Evolutionary conservation across 306 rosid genomes (phyloP).

Genomic region (Begonia loranthoides): DNA sequence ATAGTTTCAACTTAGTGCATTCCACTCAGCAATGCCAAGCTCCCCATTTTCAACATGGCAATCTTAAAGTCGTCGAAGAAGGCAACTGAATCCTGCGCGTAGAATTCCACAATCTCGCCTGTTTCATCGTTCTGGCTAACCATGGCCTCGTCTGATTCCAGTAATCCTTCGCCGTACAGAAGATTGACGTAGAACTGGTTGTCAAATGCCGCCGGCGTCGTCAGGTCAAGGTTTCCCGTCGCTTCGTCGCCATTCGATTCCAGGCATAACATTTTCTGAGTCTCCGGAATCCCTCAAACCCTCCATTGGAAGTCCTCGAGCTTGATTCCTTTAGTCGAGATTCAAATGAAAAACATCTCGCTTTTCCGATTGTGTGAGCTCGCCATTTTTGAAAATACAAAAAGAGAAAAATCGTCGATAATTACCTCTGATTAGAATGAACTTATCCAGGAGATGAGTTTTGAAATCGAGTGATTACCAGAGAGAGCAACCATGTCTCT

Average conservation of each 20-base stretch:
- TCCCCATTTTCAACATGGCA: slow-evolving; percentile 72
- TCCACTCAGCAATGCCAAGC: slow-evolving; percentile 24
- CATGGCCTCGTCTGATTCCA: slow-evolving; percentile 59
- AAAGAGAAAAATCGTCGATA: too few relatives aligned
- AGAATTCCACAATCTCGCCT: slow-evolving; percentile 36
- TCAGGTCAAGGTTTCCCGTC: slow-evolving; percentile 50
- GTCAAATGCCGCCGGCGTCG: slow-evolving; percentile 65
- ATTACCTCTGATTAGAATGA: too few relatives aligned
- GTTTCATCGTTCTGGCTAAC: slow-evolving; percentile 33
- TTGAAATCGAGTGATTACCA: slow-evolving; percentile 19
- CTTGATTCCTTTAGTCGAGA: slow-evolving; percentile 32
- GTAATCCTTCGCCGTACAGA: slow-evolving; percentile 63
- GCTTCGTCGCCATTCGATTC: slow-evolving; percentile 14
- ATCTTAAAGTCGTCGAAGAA: slow-evolving; percentile 57
- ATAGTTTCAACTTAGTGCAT: too few relatives aligned
- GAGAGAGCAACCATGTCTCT: slow-evolving; percentile 76
- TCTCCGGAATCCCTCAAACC: slow-evolving; percentile 37
- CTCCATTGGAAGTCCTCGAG: slow-evolving; percentile 6
- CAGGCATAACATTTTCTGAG: slow-evolving; percentile 49
- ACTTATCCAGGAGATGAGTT: too few relatives aligned
- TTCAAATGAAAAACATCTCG: slow-evolving; percentile 57
- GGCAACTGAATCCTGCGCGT: slow-evolving; percentile 26
- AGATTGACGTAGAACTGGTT: slow-evolving; percentile 69
- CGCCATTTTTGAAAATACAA: slow-evolving; percentile 2
- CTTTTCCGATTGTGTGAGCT: slow-evolving; percentile 75